Evolutionary conservation across 495 filamentous ascomycete genomes (phyloP), one percentile per base, ranked within the genome.

Genomic region (Podospora tetraspora): DNA sequence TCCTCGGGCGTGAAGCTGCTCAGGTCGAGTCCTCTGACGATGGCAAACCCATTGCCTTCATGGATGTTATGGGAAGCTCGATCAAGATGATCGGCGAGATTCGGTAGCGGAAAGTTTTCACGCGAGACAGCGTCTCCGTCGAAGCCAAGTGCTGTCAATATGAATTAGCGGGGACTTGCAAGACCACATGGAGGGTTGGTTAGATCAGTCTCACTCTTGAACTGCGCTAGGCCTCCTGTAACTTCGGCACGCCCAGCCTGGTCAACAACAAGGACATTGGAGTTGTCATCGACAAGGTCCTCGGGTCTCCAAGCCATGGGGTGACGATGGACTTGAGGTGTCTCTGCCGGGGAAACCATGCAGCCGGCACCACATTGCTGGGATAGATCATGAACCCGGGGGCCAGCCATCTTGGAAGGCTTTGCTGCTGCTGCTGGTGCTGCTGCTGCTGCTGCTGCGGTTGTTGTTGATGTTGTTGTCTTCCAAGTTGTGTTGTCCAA

Each of bases 21-120:
- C 7, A 80, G 75, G 11, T 78, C 73, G 8, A 88, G 74, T 0
- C 85, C 85, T 19, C 82, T 79, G 23, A 88, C 68, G 12, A 87
- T 77, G 52, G 74, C 78, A 32, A 87, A 75, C 1, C 85, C 86
- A 16, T 72, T 74, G 12, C 83, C 84, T 43, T 74, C 63, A 61
- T 86, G 77, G 27, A 84, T 64, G 21, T 74, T 69, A 23, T 37
- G 32, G 5, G 76, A 75, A 30, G 76, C 77, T 61, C 73, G 59
- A 7, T 76, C 63, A 30, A 62, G 60, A 8, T 19, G 13, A 21
- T n/a, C 13, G 19, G 27, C 29, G 13, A 62, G 29, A 34, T 23
- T 73, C 0, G 81, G 81, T 4, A 85, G 78, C 0, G 75, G 75
- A 69, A 85, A 85, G 56, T 65, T 75, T 9, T 74, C 69, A 0